These are phyloP conservation scores for Pyricularia grisea DNA, from an alignment of 2,329 filamentous ascomycete genomes.

Conservation along the genomic window DNA sequence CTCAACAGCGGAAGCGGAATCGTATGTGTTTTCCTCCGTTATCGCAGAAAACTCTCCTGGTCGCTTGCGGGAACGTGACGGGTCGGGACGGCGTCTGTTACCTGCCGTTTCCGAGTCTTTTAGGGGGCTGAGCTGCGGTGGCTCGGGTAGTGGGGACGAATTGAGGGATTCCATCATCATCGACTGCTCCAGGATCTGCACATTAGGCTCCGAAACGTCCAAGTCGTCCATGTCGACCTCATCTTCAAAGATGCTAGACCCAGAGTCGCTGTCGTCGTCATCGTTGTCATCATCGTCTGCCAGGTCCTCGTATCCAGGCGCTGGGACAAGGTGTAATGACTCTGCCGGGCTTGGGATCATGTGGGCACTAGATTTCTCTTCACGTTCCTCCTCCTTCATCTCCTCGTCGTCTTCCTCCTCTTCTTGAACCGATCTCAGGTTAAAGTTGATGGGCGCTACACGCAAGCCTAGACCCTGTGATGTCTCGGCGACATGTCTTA, in stretches of 20 bases:
- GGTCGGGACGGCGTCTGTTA: constrained; percentile 23
- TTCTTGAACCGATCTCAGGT: constrained; percentile 19
- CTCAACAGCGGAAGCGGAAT: constrained; percentile 18
- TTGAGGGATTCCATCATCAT: constrained; percentile 23
- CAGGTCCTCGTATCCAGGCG: constrained; percentile 19
- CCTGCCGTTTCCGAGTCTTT: constrained; percentile 41
- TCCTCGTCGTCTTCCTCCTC: constrained; percentile 15
- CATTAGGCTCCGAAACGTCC: constrained; percentile 31
- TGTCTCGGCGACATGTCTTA: constrained; percentile 41
- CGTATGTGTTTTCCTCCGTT: constrained; percentile 36
- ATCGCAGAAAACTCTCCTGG: constrained; percentile 34
- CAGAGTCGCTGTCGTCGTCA: constrained; percentile 24
- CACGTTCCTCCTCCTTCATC: constrained; percentile 13
- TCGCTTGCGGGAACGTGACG: constrained; percentile 10
- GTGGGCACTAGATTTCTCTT: constrained; percentile 7
- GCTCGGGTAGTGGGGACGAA: constrained; percentile 35
- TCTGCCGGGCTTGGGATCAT: constrained; percentile 22
- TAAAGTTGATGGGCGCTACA: constrained; percentile 14
- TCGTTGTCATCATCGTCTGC: constrained; percentile 19
- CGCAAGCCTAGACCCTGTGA: constrained; percentile 25
- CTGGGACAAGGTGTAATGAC: constrained; percentile 30
- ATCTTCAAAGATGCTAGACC: constrained; percentile 35
- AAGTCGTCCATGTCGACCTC: constrained; percentile 30
- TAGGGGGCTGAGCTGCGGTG: constrained; percentile 40
- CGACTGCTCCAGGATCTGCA: constrained; percentile 35